Conservation (phyloP, 768 basidiomycete species). For the Mycena rebaudengoi region DNA sequence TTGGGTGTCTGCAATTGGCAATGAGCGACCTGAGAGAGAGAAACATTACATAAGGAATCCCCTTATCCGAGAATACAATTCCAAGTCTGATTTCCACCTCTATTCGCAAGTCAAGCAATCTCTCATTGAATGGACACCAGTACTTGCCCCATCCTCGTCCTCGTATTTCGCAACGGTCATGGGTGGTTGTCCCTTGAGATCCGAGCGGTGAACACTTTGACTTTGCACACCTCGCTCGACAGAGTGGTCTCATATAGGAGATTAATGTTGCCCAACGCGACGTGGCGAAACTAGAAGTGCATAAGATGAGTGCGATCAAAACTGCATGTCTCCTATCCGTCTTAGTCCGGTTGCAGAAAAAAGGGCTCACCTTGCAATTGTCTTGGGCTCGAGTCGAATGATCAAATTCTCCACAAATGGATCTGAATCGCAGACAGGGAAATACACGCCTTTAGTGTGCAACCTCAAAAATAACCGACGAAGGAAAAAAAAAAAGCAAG, state of each 20-base stretch:
- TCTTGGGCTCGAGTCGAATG: too few relatives aligned
- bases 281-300: background rate
- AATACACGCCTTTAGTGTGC: too few relatives aligned
- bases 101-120: background rate
- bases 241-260: conserved; percentile 7
- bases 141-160: background rate
- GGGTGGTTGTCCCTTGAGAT: background rate
- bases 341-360: too few relatives aligned
- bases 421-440: too few relatives aligned
- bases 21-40: background rate
- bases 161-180: conserved; percentile 14
- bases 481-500: too few relatives aligned
- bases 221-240: background rate
- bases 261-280: conserved; percentile 16
- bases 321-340: too few relatives aligned
- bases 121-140: background rate
- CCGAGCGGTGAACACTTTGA: conserved; percentile 15
- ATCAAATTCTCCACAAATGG: too few relatives aligned
- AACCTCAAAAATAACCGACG: too few relatives aligned
- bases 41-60: background rate
- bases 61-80: background rate
- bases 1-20: background rate
- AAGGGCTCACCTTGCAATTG: too few relatives aligned
- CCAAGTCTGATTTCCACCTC: background rate
- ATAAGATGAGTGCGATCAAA: too few relatives aligned